Evolutionary conservation across 352 stramenopile genomes (phyloP).

Genomic region (Globisporangium takayamanum): DNA sequence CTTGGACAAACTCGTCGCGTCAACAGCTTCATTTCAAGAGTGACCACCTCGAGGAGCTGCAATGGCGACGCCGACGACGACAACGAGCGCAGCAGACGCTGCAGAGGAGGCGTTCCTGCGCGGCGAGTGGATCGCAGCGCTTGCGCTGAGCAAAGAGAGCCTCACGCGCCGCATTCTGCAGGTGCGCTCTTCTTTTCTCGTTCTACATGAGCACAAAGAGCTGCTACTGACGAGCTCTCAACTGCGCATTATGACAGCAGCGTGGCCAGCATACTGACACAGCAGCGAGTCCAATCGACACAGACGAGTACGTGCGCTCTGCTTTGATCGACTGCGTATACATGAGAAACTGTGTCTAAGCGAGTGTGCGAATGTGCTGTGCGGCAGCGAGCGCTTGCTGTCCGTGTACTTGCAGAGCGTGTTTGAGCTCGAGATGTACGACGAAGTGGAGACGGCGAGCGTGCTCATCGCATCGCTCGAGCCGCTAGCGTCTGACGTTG

Average conservation of each 20-base stretch:
- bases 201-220: background rate
- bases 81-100: slow-evolving; percentile 10
- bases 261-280: slow-evolving; percentile 1
- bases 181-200: no score
- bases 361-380: background rate
- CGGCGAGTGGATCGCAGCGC: slow-evolving; percentile 48
- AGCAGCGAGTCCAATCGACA: background rate
- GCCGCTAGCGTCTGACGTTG: slow-evolving; percentile 31
- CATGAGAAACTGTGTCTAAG: slow-evolving; percentile 1
- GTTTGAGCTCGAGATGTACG: slow-evolving; percentile 51
- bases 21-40: background rate
- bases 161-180: slow-evolving; percentile 11
- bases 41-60: background rate
- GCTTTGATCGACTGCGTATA: slow-evolving; percentile 7
- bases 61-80: background rate
- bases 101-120: slow-evolving; percentile 54
- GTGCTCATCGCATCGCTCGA: slow-evolving; percentile 34
- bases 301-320: slow-evolving; percentile 6
- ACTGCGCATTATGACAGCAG: slow-evolving; percentile 4
- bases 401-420: slow-evolving; percentile 61
- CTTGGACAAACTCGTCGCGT: slow-evolving; percentile 1
- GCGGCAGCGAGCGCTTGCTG: slow-evolving; percentile 42
- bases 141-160: slow-evolving; percentile 39
- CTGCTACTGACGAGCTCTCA: slow-evolving; percentile 1
- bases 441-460: slow-evolving; percentile 43